Evolutionary conservation across 2,329 filamentous ascomycete genomes (phyloP).

Genomic region (Juglanconis juglandina): DNA sequence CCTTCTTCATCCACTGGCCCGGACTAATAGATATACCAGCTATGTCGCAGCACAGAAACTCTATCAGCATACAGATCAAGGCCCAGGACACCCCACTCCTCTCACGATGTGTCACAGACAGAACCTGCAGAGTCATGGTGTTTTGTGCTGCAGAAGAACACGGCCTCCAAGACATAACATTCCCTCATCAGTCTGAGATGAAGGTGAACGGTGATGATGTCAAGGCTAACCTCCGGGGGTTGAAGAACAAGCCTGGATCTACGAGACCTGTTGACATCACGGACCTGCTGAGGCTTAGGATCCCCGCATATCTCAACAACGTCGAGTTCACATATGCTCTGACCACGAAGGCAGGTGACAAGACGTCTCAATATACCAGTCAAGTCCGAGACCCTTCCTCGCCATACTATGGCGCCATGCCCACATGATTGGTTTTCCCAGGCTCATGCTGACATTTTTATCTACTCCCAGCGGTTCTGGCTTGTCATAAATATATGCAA

Average conservation of each 20-base stretch:
- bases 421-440: neutral
- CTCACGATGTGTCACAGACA: constrained; percentile 55
- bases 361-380: constrained; percentile 12
- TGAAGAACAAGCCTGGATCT: constrained; percentile 95
- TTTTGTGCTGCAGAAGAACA: constrained; percentile 71
- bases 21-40: constrained; percentile 33
- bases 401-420: constrained; percentile 3
- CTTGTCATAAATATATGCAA: constrained; percentile 74
- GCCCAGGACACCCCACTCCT: constrained; percentile 51
- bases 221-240: constrained; percentile 85
- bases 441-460: constrained; percentile 4
- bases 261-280: constrained; percentile 94
- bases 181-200: constrained; percentile 89
- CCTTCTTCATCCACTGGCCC: neutral
- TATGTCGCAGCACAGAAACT: constrained; percentile 54
- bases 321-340: constrained; percentile 88
- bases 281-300: constrained; percentile 64
- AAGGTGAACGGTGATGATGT: constrained; percentile 85
- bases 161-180: constrained; percentile 72
- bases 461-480: constrained; percentile 60
- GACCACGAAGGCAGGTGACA: constrained; percentile 67
- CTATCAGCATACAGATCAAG: constrained; percentile 42
- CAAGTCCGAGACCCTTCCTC: constrained; percentile 19
- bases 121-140: constrained; percentile 70
- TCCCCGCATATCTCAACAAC: constrained; percentile 67